Evolutionary conservation across 2,329 filamentous ascomycete species (phyloP), one percentile per base, ranked within the genome.

Genomic region (Colletotrichum lentis): DNA sequence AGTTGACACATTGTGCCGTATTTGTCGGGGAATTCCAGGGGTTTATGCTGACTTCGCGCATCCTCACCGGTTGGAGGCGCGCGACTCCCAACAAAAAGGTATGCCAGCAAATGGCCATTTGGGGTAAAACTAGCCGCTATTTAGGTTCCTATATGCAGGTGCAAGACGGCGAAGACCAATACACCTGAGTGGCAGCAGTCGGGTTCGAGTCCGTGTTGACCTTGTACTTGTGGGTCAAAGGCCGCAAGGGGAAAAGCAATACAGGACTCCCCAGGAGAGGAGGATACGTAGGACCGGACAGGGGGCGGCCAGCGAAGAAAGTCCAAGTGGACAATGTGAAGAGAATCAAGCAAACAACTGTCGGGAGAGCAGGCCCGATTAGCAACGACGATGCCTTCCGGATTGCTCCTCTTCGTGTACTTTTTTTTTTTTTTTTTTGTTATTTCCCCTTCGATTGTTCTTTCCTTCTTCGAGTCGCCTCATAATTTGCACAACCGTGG

Each of bases 11-110:
- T 67, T 57, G 41, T 49, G 64, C 24, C 39, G 44, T 64, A 27
- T 16, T 62, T 55, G 47, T 54, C 55, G 55, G 55, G 27, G 27
- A 46, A 22, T 62, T 43, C 53, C 22, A 20, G 8, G 22, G 35
- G 41, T 59, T 59, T 64, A 41, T 37, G 60, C 64, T 41, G 61
- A 64, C 47, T 31, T 49, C 41, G 61, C 64, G 47, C 53, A 58
- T 46, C 31, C 62, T 65, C 65, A 68, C 50, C 65, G 49, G 55
- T 68, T 64, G 53, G 54, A 47, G 54, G 56, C 56, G 61, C 35
- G n/a, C 49, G 55, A 50, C 55, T 60, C 65, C 43, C 65, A 68
- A 68, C 65, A 68, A 68, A 68, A 68, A 7, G 37, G 27, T 12
- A 16, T 58, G 37, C 31, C 20, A 44, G 55, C 55, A 44, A 44